These are phyloP conservation scores for Capsella rubella DNA, from an alignment of 441 rosid genomes.

Conservation along the genomic window DNA sequence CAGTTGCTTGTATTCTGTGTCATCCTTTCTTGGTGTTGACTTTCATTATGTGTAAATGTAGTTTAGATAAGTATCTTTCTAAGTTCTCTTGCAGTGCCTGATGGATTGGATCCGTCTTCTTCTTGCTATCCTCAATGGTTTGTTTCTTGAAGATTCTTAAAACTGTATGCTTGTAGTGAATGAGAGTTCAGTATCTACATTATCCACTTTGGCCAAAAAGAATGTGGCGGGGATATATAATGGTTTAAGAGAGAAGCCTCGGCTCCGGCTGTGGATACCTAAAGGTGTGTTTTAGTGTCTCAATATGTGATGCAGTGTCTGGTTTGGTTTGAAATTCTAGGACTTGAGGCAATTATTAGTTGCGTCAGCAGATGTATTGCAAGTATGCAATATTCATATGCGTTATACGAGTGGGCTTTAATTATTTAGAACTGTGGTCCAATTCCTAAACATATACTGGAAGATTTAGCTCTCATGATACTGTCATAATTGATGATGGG, in stretches of 20 bases:
- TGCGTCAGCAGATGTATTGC: not conserved
- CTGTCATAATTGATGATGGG: not conserved
- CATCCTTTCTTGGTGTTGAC: no score
- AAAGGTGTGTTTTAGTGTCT: not conserved
- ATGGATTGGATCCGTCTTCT: not conserved
- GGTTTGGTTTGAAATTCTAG: not conserved
- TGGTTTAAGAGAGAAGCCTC: no score
- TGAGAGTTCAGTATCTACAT: not conserved
- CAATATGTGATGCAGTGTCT: not conserved
- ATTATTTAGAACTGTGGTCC: not conserved
- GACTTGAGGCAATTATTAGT: not conserved
- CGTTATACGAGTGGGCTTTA: not conserved
- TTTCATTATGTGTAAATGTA: not conserved
- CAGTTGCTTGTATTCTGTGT: not conserved
- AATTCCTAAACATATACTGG: not conserved
- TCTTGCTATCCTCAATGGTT: not conserved
- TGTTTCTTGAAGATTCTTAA: not conserved
- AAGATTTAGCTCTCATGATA: not conserved
- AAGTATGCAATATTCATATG: not conserved
- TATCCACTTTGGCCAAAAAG: not conserved
- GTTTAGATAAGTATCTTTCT: not conserved
- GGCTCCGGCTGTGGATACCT: not conserved
- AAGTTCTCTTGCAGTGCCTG: no score
- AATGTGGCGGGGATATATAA: no score
- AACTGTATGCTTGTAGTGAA: not conserved